Evolutionary conservation across 148 eudicot species (phyloP).

Genomic region (Mesembryanthemum crystallinum): DNA sequence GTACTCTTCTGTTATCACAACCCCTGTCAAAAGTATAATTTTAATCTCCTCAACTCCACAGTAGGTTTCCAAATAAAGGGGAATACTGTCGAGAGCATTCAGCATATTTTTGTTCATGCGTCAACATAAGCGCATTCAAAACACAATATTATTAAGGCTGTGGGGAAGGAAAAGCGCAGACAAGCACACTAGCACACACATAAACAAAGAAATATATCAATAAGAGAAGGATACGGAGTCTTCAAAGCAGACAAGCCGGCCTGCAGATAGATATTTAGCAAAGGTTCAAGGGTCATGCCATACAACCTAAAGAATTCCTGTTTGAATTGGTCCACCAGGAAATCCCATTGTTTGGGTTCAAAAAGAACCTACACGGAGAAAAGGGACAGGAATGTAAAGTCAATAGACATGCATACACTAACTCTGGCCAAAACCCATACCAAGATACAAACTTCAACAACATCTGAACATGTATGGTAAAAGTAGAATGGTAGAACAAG

Average conservation of each 20-base stretch:
- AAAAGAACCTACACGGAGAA: constrained; percentile 69
- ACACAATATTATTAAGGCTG: neutral
- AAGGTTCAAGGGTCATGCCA: constrained; percentile 94
- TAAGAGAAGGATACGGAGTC: constrained; percentile 88
- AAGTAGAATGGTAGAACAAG: neutral
- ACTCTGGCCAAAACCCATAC: neutral
- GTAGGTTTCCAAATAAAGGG: neutral
- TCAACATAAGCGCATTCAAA: neutral
- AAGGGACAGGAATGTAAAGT: neutral
- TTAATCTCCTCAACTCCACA: neutral
- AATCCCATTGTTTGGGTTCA: constrained; percentile 94
- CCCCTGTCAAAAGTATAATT: neutral
- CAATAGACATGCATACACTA: neutral
- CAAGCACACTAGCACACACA: constrained; percentile 10
- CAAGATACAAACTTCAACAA: neutral
- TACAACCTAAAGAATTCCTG: constrained; percentile 91
- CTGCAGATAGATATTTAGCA: constrained; percentile 88
- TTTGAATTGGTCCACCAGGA: constrained; percentile 81
- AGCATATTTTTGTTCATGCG: neutral
- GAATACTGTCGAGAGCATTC: neutral
- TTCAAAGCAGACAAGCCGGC: constrained; percentile 97
- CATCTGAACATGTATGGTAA: neutral
- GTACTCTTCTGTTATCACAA: neutral
- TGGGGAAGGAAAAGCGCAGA: constrained; percentile 9
- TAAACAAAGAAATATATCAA: neutral